Evolutionary conservation across 1,284 basidiomycete species (phyloP).

Genomic region (Sparassis latifolia): DNA sequence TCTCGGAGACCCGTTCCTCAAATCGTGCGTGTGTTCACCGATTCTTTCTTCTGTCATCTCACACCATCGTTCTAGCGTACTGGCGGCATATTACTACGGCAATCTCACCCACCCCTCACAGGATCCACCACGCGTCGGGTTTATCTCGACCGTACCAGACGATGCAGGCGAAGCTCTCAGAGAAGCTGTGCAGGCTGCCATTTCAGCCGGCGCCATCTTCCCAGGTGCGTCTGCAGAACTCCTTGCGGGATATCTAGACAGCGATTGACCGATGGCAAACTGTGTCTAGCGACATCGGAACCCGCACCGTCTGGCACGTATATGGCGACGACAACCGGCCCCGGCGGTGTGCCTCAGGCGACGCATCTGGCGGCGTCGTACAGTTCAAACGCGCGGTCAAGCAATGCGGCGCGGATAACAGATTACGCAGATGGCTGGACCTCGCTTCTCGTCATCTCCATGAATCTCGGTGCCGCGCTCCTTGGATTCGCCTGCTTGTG

Average conservation of each 20-base stretch:
- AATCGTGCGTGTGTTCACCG: conserved; percentile 30
- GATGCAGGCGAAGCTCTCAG: conserved; percentile 38
- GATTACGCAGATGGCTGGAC: background rate
- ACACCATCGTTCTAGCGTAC: background rate
- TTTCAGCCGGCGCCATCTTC: conserved; percentile 33
- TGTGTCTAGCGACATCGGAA: conserved; percentile 20
- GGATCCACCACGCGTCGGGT: conserved; percentile 64
- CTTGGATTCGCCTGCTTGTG: background rate
- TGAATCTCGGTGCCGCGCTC: background rate
- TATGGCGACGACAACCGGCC: conserved; percentile 13
- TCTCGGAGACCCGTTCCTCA: conserved; percentile 36
- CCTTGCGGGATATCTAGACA: background rate
- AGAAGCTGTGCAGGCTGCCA: conserved; percentile 34
- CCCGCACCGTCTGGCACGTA: conserved; percentile 20
- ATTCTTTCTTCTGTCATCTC: conserved; percentile 39
- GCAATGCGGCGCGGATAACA: background rate
- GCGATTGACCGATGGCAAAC: no score
- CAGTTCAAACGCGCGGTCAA: no score
- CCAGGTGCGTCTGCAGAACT: conserved; percentile 27
- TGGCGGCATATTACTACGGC: conserved; percentile 55
- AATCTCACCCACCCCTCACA: conserved; percentile 55
- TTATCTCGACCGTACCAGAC: conserved; percentile 57
- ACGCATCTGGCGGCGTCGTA: conserved; percentile 2
- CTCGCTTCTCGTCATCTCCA: background rate
- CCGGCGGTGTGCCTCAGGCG: conserved; percentile 18